Conservation (phyloP, 306 rosid genomes). For the Astragalus membranaceus region DNA sequence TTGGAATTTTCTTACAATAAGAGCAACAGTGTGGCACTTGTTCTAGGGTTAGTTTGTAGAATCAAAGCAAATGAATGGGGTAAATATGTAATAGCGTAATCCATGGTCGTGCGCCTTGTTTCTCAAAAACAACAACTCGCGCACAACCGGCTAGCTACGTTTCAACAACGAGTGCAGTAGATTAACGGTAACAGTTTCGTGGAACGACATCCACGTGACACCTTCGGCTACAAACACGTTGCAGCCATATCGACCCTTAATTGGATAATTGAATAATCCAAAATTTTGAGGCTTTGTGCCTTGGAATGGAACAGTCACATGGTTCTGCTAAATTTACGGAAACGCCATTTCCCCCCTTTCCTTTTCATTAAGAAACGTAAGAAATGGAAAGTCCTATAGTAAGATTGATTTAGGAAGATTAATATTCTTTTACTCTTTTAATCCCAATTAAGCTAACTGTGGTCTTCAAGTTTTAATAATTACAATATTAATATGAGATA, state of each 20-base stretch:
- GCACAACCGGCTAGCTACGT: background rate
- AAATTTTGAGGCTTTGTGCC: background rate
- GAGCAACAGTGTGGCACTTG: too few species aligned
- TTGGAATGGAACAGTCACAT: conserved; percentile 1
- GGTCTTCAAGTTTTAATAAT: background rate
- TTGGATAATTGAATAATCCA: background rate
- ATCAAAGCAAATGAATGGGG: background rate
- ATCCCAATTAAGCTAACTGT: background rate
- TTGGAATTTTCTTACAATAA: too few species aligned
- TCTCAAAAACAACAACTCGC: background rate
- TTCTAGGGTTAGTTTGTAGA: background rate
- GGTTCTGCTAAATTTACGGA: conserved; percentile 25
- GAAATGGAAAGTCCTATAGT: background rate
- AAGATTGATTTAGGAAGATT: background rate
- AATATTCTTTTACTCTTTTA: background rate
- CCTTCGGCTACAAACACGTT: background rate
- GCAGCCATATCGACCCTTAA: background rate
- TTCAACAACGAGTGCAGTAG: background rate
- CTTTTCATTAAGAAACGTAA: conserved; percentile 12
- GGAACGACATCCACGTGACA: background rate
- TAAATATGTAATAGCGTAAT: background rate
- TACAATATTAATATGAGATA: background rate
- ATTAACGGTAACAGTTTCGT: background rate
- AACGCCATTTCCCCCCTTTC: conserved; percentile 18
- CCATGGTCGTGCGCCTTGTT: background rate